A percentile compares a stretch with the other conserved stretches of the same genome.
Conservation (phyloP, 202 grass and related monocot genomes). For the Saccharum hybrid region DNA sequence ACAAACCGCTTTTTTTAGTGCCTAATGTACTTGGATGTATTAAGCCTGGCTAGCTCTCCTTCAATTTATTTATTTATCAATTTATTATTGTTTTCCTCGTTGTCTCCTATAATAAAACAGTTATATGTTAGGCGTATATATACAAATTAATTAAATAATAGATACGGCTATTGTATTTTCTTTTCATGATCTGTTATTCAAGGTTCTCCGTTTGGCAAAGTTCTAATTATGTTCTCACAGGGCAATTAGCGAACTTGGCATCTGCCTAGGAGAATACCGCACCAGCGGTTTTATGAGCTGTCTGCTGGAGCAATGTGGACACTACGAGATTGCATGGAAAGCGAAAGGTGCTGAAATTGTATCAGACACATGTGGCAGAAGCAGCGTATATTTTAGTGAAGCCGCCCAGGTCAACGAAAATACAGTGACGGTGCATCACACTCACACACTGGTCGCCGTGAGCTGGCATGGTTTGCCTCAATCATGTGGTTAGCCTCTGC, state of each 20-base stretch:
- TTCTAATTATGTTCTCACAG: not conserved
- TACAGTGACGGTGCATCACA: constrained; percentile 29
- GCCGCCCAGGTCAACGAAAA: constrained; percentile 22
- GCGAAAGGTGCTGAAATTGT: constrained; percentile 27
- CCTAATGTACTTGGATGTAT: too few relatives aligned
- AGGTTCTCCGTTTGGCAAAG: not conserved
- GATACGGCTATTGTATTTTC: too few relatives aligned
- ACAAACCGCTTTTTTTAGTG: too few relatives aligned
- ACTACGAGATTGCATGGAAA: constrained; percentile 37
- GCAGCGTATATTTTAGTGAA: not conserved
- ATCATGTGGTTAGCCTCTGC: not conserved
- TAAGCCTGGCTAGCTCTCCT: too few relatives aligned
- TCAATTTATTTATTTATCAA: too few relatives aligned
- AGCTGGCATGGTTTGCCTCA: constrained; percentile 14
- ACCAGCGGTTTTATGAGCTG: not conserved
- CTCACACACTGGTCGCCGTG: not conserved
- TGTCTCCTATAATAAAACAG: too few relatives aligned
- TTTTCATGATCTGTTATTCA: too few relatives aligned
- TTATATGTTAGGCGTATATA: too few relatives aligned
- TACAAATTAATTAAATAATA: too few relatives aligned
- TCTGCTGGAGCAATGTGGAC: constrained; percentile 12
- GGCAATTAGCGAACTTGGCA: not conserved
- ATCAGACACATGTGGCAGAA: constrained; percentile 9
- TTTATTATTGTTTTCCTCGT: too few relatives aligned
- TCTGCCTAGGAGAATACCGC: not conserved